A percentile compares a stretch with the other conserved stretches of the same genome.
Conservation (phyloP, 768 basidiomycete species). For the Russula ochroleuca region DNA sequence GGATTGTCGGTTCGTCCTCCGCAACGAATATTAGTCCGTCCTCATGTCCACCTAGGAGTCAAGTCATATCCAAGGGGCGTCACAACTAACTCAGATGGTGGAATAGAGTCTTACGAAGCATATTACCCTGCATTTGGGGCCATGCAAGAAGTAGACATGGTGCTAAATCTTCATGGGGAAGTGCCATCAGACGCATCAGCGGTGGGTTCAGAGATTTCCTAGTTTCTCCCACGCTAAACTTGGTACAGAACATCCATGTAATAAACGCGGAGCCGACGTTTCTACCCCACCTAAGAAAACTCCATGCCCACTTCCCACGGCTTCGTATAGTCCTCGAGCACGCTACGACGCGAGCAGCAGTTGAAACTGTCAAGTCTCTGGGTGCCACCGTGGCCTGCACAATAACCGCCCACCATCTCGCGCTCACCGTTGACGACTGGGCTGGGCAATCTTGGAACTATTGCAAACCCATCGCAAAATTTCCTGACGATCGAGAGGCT, state of each 20-base stretch:
- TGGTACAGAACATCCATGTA: conserved; percentile 73
- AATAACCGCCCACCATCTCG: conserved; percentile 95
- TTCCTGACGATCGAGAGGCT: conserved; percentile 84
- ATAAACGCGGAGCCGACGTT: conserved; percentile 91
- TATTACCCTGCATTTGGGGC: conserved; percentile 92
- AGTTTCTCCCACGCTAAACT: conserved; percentile 1
- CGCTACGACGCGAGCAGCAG: conserved; percentile 87
- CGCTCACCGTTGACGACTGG: conserved; percentile 93
- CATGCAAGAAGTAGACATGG: conserved; percentile 92
- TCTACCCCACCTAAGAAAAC: conserved; percentile 76
- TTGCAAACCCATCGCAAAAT: conserved; percentile 98
- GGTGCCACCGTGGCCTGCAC: conserved; percentile 88
- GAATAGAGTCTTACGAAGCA: conserved; percentile 90
- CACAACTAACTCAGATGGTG: conserved; percentile 94
- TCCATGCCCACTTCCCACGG: conserved; percentile 79
- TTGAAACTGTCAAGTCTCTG: conserved; percentile 76
- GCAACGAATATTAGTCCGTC: background rate
- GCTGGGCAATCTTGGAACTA: conserved; percentile 93
- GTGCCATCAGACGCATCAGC: conserved; percentile 77
- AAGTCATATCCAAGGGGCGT: conserved; percentile 98
- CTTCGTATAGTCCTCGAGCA: conserved; percentile 97
- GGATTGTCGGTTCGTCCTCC: conserved; percentile 54
- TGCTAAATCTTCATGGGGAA: conserved; percentile 96
- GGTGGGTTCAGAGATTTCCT: conserved; percentile 38
- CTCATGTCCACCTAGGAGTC: conserved; percentile 48